Base-by-base conservation (phyloP, 441 rosid species). In the Capsella rubella region DNA sequence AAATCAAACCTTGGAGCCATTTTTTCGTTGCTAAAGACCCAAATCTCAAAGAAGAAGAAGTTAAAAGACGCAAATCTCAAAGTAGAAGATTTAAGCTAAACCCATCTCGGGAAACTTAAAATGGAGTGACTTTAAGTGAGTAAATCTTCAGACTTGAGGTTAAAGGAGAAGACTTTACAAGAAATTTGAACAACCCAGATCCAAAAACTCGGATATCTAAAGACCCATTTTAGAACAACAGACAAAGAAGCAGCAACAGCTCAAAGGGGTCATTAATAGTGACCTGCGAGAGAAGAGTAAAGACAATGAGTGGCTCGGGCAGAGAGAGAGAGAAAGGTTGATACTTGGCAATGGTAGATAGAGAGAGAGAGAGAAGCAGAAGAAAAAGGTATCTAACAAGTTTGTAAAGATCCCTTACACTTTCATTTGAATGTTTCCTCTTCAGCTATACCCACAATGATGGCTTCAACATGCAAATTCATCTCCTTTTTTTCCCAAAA, bases 1-100 rank as follows among this genome's bases (percentile, higher is more conserved):
- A 72, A 63, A 82, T 78, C 82, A 54, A 84, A 76, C 65, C 87
- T 80, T 62, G 90, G 84, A 77, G 88, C 89, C 95, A 89, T 91
- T 35, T 88, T 76, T 79, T 50, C 14, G 10, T 9, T 4, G 75
- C 25, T 28, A 4, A 37, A 34, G 46, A 35, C 14, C 14, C 65
- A 37, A 58, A 21, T 37, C 31, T 35, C 6, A 10, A 21, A 46
- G 45, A 55, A 46, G 45, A 55, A 68, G 64, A 60, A 60, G 47
- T 13, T 52, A 68, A 21, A 21, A 58, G 54, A 80, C 79, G 69
- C 84, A 85, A 86, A 85, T 87, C 89, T 80, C 73, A 81, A 80
- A 83, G 76, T 57, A 35, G 71, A 47, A 71, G 73, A 73, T 11
- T 77, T 58, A 73, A 76, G 78, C 71, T 34, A 62, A 34, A 69